Conservation (phyloP, 2,329 filamentous ascomycete species). For the Didymosphaeria variabile region DNA sequence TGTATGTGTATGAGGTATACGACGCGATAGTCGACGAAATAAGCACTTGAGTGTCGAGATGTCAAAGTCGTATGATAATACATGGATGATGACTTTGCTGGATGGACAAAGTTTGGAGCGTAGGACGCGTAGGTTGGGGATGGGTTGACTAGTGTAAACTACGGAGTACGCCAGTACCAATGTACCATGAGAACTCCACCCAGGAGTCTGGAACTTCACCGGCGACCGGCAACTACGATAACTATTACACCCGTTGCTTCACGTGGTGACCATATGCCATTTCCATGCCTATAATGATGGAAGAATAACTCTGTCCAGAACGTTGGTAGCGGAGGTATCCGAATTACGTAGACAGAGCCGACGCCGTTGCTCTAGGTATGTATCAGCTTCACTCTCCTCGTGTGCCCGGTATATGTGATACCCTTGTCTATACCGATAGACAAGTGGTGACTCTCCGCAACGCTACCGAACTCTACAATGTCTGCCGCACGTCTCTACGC, state of each 20-base stretch:
- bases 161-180: no score
- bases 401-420: background rate
- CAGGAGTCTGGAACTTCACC: background rate
- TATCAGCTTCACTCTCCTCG: background rate
- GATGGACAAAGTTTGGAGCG: no score
- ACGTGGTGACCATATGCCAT: background rate
- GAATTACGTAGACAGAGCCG: background rate
- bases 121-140: no score
- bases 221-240: background rate
- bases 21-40: no score
- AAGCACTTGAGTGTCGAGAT: no score
- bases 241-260: background rate
- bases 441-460: background rate
- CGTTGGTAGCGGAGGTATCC: no score
- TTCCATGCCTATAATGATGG: background rate
- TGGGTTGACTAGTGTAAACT: no score
- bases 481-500: background rate
- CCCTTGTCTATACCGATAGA: background rate
- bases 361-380: background rate
- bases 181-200: no score
- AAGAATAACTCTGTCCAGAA: background rate
- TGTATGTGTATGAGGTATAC: no score
- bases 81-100: no score
- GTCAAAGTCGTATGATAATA: no score
- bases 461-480: background rate